Percentiles rank a stretch among this genome's conserved stretches.
Conservation (phyloP, 768 basidiomycete species). For the Hypholoma fasciculare region DNA sequence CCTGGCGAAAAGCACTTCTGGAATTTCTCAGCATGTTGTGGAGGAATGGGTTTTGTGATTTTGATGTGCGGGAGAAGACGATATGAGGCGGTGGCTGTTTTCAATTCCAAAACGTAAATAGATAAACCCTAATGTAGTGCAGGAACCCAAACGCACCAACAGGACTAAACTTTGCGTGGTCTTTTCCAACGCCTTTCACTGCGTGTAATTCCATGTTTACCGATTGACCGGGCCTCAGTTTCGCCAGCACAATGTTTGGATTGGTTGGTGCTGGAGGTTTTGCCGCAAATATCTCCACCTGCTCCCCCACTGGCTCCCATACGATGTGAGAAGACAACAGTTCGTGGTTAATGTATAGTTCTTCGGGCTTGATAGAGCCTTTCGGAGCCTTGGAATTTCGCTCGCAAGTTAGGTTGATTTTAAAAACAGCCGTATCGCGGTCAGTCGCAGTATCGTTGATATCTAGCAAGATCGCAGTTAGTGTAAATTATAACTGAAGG, state of each 20-base stretch:
- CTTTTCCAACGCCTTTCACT: constrained; percentile 88
- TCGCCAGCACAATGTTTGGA: constrained; percentile 84
- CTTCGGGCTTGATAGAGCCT: constrained; percentile 53
- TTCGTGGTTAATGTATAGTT: constrained; percentile 73
- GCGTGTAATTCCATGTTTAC: constrained; percentile 88
- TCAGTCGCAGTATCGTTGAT: constrained; percentile 73
- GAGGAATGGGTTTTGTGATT: constrained; percentile 73
- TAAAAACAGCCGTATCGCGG: constrained; percentile 89
- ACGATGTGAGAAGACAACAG: constrained; percentile 64
- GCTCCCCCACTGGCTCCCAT: constrained; percentile 86
- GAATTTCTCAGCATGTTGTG: constrained; percentile 79
- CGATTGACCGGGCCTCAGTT: constrained; percentile 88
- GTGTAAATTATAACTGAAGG: not conserved
- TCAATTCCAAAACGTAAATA: not conserved
- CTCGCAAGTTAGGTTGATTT: constrained; percentile 65
- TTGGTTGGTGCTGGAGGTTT: constrained; percentile 67
- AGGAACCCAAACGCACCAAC: constrained; percentile 60
- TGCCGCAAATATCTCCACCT: constrained; percentile 55
- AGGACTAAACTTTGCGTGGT: constrained; percentile 96
- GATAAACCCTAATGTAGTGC: not conserved
- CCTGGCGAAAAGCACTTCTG: constrained; percentile 85
- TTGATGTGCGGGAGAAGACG: constrained; percentile 87
- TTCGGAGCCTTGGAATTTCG: constrained; percentile 56
- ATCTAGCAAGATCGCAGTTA: constrained; percentile 18
- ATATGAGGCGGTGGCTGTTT: constrained; percentile 89